A percentile compares a stretch with the other conserved stretches of the same genome.
Conservation (phyloP, 495 filamentous ascomycete species). For the Penicillium arizonense region DNA sequence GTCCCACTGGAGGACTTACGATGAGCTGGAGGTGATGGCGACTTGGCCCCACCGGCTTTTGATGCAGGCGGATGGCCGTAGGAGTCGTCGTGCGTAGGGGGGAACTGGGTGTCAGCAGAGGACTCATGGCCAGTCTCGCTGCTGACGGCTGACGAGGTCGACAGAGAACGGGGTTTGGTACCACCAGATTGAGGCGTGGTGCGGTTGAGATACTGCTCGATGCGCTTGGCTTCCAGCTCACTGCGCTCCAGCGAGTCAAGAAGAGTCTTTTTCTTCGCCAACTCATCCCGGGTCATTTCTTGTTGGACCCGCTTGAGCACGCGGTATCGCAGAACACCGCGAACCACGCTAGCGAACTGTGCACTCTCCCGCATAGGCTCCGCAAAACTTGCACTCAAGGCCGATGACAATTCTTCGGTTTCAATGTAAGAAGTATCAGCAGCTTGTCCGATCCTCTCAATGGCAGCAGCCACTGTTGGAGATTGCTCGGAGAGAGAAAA, state of each 20-base stretch:
- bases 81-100: slow-evolving; percentile 77
- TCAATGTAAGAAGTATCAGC: slow-evolving; percentile 95
- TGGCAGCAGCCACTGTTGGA: slow-evolving; percentile 82
- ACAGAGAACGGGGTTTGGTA: slow-evolving; percentile 63
- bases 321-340: slow-evolving; percentile 80
- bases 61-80: slow-evolving; percentile 57
- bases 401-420: slow-evolving; percentile 83
- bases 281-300: slow-evolving; percentile 92
- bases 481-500: slow-evolving; percentile 93
- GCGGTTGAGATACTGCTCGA: slow-evolving; percentile 84
- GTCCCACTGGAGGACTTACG: slow-evolving; percentile 74
- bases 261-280: slow-evolving; percentile 74
- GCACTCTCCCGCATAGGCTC: slow-evolving; percentile 97
- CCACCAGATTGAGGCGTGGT: slow-evolving; percentile 46
- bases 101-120: slow-evolving; percentile 90
- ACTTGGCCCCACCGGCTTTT: slow-evolving; percentile 30
- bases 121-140: slow-evolving; percentile 56
- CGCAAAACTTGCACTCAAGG: slow-evolving; percentile 84
- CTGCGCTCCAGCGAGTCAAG: slow-evolving; percentile 84
- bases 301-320: slow-evolving; percentile 93
- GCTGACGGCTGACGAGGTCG: slow-evolving; percentile 50
- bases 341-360: slow-evolving; percentile 93
- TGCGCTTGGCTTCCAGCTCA: slow-evolving; percentile 85
- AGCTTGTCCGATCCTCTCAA: slow-evolving; percentile 91
- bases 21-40: slow-evolving; percentile 45